phyloP scores from a whole-genome alignment of 2,329 filamentous ascomycete genomes.

The Graphilbum fragrans region DNA sequence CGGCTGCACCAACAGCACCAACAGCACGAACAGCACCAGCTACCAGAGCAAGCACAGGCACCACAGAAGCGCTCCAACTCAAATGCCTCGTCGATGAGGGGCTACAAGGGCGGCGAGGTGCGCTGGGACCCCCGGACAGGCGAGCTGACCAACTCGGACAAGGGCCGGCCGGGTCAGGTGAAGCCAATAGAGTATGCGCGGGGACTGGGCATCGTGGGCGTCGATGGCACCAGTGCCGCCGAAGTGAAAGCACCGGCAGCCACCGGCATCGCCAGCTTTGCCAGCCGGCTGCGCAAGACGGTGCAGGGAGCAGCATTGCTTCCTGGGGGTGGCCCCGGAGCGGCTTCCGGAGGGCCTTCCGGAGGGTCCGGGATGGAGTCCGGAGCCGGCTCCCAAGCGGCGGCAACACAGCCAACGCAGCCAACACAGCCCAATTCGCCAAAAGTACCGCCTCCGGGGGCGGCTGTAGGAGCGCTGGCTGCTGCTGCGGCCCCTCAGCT shows the following conservation, averaged over 20 bases:
- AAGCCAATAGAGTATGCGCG: constrained; percentile 38
- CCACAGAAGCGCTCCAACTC: constrained; percentile 13
- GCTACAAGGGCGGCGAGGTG: constrained; percentile 25
- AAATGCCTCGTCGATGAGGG: constrained; percentile 5
- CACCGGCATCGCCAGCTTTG: constrained; percentile 24
- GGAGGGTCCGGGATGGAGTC: not conserved
- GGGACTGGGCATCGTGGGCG: constrained; percentile 16
- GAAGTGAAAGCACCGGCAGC: constrained; percentile 7
- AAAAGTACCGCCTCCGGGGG: too few species aligned
- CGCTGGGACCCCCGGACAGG: constrained; percentile 57
- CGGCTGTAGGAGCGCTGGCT: not conserved
- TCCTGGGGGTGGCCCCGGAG: constrained; percentile 1
- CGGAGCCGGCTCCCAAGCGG: not conserved
- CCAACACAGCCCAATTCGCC: not conserved
- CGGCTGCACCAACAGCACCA: constrained; percentile 14
- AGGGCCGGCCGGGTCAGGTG: constrained; percentile 42
- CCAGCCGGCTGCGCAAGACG: constrained; percentile 31
- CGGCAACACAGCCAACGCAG: not conserved
- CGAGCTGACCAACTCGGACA: constrained; percentile 46
- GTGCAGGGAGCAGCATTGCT: constrained; percentile 14
- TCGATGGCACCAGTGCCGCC: not conserved
- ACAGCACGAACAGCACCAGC: constrained; percentile 12
- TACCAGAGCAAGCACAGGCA: constrained; percentile 13
- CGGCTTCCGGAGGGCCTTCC: not conserved
- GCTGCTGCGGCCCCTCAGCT: not conserved